Evolutionary conservation across 2,329 filamentous ascomycete species (phyloP).

Genomic region (Pyricularia grisea): DNA sequence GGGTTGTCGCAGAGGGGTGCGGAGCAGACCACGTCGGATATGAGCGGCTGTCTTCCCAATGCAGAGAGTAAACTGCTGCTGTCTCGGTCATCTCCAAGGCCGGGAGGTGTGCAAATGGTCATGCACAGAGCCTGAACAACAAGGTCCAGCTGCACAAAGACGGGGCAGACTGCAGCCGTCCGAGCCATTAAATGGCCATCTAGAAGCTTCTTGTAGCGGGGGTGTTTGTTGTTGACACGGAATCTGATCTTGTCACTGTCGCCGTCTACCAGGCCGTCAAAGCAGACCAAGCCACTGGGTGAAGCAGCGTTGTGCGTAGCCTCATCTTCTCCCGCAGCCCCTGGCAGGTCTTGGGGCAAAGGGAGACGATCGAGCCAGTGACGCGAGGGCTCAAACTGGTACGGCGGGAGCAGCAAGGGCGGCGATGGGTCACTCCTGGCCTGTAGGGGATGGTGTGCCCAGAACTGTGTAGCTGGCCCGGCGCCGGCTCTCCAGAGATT

Average conservation of each 20-base stretch:
- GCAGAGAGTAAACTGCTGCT: background rate
- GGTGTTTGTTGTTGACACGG: constrained; percentile 26
- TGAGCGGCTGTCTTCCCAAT: background rate
- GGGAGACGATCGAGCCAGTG: constrained; percentile 24
- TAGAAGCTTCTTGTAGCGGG: constrained; percentile 24
- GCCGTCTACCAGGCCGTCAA: background rate
- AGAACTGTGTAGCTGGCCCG: constrained; percentile 19
- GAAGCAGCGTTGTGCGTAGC: background rate
- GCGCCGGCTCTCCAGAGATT: constrained; percentile 30
- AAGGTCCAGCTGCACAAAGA: constrained; percentile 24
- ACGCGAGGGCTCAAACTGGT: constrained; percentile 27
- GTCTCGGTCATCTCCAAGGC: background rate
- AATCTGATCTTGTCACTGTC: constrained; percentile 20
- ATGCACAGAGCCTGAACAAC: constrained; percentile 20
- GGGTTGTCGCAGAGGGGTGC: background rate
- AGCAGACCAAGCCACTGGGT: background rate
- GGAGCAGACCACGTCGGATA: background rate
- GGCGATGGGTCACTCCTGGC: constrained; percentile 12
- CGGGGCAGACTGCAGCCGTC: constrained; percentile 28
- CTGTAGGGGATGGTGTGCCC: constrained; percentile 23
- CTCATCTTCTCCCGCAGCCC: background rate
- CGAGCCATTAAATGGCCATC: constrained; percentile 27
- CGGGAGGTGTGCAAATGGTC: background rate
- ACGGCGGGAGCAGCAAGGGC: constrained; percentile 22
- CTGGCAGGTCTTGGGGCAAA: constrained; percentile 7